These are phyloP conservation scores for Paramecium bursaria DNA, from an alignment of 73 alveolate species.

Conservation along the genomic window DNA sequence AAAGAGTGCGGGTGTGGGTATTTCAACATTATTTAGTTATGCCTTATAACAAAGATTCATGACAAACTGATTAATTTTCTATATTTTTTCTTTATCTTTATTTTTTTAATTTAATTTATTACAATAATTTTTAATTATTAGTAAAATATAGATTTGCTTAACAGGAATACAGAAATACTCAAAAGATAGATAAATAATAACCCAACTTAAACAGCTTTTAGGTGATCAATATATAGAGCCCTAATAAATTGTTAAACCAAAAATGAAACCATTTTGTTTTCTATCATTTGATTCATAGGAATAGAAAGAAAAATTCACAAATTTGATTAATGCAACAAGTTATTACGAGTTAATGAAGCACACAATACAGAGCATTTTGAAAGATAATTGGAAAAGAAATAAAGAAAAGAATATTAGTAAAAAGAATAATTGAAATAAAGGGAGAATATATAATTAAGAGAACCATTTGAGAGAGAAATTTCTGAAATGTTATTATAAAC, in stretches of 20 bases:
- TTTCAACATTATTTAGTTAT: conserved; percentile 28
- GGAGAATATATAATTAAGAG: conserved; percentile 25
- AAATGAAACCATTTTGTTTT: conserved; percentile 66
- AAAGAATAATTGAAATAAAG: conserved; percentile 28
- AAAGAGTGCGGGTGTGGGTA: conserved; percentile 60
- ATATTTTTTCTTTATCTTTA: no score
- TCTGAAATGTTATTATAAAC: conserved; percentile 54
- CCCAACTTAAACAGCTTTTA: conserved; percentile 41
- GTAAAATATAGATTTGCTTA: conserved; percentile 47
- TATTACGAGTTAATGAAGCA: conserved; percentile 46
- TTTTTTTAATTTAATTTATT: no score
- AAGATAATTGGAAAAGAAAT: conserved; percentile 53
- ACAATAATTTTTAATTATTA: no score
- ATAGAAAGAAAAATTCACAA: conserved; percentile 16
- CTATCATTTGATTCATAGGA: conserved; percentile 28
- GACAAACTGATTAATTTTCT: conserved; percentile 11
- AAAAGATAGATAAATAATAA: conserved; percentile 59
- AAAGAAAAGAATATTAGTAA: conserved; percentile 38
- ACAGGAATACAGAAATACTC: conserved; percentile 63
- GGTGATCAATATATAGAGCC: conserved; percentile 62
- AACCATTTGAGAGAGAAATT: conserved; percentile 31
- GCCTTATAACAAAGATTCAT: conserved; percentile 31
- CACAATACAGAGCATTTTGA: conserved; percentile 63
- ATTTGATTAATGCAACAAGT: conserved; percentile 31
- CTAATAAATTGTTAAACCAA: conserved; percentile 57